Evolutionary conservation across 371 early-diverging fungal genomes (phyloP).

Genomic region (Actinomortierella wolfii): DNA sequence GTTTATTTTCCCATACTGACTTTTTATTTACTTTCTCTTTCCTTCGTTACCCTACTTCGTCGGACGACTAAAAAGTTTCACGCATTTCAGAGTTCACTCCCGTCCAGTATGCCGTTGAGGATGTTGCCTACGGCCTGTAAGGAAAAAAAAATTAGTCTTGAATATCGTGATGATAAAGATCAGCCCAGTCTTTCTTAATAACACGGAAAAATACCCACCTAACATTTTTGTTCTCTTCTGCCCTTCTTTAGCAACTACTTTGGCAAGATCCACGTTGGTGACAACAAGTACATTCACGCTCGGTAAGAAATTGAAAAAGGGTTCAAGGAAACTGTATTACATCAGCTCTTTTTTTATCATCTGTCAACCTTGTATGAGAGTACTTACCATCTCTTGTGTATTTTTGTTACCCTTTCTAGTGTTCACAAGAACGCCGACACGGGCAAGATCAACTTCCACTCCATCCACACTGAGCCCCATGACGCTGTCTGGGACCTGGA

Average conservation of each 20-base stretch:
- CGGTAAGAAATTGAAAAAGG: slow-evolving; percentile 40
- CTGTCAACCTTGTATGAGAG: neutral
- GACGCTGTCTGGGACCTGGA: slow-evolving; percentile 59
- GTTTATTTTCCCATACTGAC: neutral
- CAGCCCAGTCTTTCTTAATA: too few relatives aligned
- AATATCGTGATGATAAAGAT: too few relatives aligned
- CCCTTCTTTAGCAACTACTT: slow-evolving; percentile 52
- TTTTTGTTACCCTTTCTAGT: slow-evolving; percentile 18
- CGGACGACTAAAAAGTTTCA: too few relatives aligned
- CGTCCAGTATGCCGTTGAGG: slow-evolving; percentile 55
- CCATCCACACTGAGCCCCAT: slow-evolving; percentile 52
- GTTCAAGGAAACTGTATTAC: neutral
- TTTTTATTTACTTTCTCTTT: too few relatives aligned
- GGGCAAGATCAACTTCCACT: slow-evolving; percentile 50
- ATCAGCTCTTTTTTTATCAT: neutral
- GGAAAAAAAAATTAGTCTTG: too few relatives aligned
- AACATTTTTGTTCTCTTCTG: too few relatives aligned
- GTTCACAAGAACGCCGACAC: slow-evolving; percentile 48
- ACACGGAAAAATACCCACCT: too few relatives aligned
- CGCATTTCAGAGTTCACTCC: slow-evolving; percentile 52
- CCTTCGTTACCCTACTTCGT: too few relatives aligned
- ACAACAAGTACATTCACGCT: slow-evolving; percentile 54
- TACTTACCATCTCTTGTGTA: neutral
- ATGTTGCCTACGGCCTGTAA: slow-evolving; percentile 54
- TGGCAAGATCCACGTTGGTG: slow-evolving; percentile 57